Evolutionary conservation across 768 basidiomycete species (phyloP), one percentile per base, ranked within the genome.

Genomic region (Trametes elegans): DNA sequence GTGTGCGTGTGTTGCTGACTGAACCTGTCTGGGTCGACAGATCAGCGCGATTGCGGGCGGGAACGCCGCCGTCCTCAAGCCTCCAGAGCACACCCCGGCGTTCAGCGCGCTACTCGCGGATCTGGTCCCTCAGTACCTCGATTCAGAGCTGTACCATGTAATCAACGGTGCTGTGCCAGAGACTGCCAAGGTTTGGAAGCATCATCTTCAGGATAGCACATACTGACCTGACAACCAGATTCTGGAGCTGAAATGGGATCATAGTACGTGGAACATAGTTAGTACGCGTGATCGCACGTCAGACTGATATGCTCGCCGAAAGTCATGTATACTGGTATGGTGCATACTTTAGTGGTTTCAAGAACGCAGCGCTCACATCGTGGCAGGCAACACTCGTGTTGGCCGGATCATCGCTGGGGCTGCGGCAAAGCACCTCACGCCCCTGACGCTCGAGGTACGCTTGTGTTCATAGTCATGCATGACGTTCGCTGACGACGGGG

Each of bases 381-480:
- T 16, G 2, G 74, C 16, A 61, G 60, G 60, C 11, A 60, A 51
- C 27, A 77, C 76, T 2, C 77, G 80, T 27, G 81, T 93, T 8
- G 90, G 76, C 0, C 79, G 69, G 53, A 78, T 94, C 40, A 79
- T 94, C 8, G 80, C 85, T 1, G 66, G 76, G 0, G 90, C 90
- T 0, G 92, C 92, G 10, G 90, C 87, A 2, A 85, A 92, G 68
- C 79, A 77, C 90, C 76, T 1, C 88, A 90, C 0, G 87, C 91
- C 21, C 87, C 84, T 88, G 38, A 76, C 80, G 27, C 74, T 80
- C 36, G 84, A 85, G 74, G 74, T 81, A 28, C 7, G 71, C 16
- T 27, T 26, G 8, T 42, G 3, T 13, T 10, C 9, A 5, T 24
- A 16, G 27, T 24, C 23, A 11, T 26, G n/a, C n/a, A n/a, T n/a